Percentiles rank a stretch among this genome's conserved stretches.
Evolutionary conservation across 2,329 filamentous ascomycete genomes (phyloP).

Genomic region (Colletotrichum spaethianum): DNA sequence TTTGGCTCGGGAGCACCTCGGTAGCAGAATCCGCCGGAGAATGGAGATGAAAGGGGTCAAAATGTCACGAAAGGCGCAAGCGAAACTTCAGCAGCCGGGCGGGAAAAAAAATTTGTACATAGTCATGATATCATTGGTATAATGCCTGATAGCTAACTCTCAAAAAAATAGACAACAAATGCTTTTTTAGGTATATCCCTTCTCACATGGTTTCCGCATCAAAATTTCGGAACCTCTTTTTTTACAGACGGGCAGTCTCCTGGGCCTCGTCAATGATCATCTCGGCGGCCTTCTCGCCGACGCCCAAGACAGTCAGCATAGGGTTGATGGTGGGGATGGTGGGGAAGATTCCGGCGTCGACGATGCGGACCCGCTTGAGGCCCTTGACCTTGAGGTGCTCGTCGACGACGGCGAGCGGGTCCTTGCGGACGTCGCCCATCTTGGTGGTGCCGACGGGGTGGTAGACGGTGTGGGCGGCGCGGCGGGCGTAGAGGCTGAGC

Average conservation of each 20-base stretch:
- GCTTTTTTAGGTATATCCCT: conserved; percentile 27
- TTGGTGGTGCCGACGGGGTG: conserved; percentile 49
- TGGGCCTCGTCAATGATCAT: conserved; percentile 79
- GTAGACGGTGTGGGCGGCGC: conserved; percentile 74
- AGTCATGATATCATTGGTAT: conserved; percentile 41
- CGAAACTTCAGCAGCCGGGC: not conserved
- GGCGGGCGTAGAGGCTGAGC: conserved; percentile 84
- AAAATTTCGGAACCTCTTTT: not conserved
- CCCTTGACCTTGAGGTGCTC: conserved; percentile 54
- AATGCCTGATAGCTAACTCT: conserved; percentile 40
- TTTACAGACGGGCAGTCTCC: conserved; percentile 40
- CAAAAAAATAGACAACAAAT: conserved; percentile 24
- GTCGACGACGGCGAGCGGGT: conserved; percentile 76
- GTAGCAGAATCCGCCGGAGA: not conserved
- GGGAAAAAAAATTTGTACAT: not conserved
- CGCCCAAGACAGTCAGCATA: conserved; percentile 88
- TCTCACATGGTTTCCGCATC: conserved; percentile 2
- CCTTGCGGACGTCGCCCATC: conserved; percentile 69
- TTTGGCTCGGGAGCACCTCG: not conserved
- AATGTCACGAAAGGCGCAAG: not conserved
- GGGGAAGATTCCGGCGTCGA: conserved; percentile 80
- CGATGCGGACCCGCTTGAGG: conserved; percentile 53
- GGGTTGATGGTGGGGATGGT: conserved; percentile 90
- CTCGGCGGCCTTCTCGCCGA: conserved; percentile 89
- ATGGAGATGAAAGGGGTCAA: not conserved